Evolutionary conservation across 2,329 filamentous ascomycete genomes (phyloP).

Genomic region (Talaromyces albobiverticillius): DNA sequence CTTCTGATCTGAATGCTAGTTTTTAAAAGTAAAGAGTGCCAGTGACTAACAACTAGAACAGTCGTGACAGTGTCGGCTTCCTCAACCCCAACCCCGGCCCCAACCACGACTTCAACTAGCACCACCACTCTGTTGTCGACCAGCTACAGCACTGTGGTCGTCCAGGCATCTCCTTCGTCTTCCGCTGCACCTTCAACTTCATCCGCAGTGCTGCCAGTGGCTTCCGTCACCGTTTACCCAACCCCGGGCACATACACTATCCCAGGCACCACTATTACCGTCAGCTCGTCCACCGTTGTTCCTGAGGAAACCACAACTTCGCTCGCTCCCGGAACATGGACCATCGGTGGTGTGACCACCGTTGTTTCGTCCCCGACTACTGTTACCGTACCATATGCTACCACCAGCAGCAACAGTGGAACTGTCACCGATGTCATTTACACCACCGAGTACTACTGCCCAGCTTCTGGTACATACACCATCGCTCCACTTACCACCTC

Average conservation of each 20-base stretch:
- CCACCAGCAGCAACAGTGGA: slow-evolving; percentile 55
- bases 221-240: slow-evolving; percentile 14
- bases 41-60: slow-evolving; percentile 2
- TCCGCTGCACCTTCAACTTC: slow-evolving; percentile 26
- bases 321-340: slow-evolving; percentile 64
- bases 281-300: slow-evolving; percentile 65
- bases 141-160: slow-evolving; percentile 37
- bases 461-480: slow-evolving; percentile 70
- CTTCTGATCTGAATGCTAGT: not conserved
- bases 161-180: slow-evolving; percentile 28
- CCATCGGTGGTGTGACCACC: slow-evolving; percentile 70
- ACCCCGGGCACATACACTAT: slow-evolving; percentile 22
- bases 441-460: slow-evolving; percentile 71
- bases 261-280: slow-evolving; percentile 49
- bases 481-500: slow-evolving; percentile 66
- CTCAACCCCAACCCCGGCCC: slow-evolving; percentile 18
- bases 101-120: slow-evolving; percentile 18
- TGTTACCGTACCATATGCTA: slow-evolving; percentile 67
- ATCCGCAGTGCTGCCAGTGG: slow-evolving; percentile 22
- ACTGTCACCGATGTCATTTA: slow-evolving; percentile 65
- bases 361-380: slow-evolving; percentile 65
- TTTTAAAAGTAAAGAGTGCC: not conserved
- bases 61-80: slow-evolving; percentile 15
- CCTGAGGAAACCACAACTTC: slow-evolving; percentile 63
- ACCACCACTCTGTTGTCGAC: slow-evolving; percentile 38